Conservation (phyloP, 371 early-diverging fungal species). For the Lichtheimia corymbifera region DNA sequence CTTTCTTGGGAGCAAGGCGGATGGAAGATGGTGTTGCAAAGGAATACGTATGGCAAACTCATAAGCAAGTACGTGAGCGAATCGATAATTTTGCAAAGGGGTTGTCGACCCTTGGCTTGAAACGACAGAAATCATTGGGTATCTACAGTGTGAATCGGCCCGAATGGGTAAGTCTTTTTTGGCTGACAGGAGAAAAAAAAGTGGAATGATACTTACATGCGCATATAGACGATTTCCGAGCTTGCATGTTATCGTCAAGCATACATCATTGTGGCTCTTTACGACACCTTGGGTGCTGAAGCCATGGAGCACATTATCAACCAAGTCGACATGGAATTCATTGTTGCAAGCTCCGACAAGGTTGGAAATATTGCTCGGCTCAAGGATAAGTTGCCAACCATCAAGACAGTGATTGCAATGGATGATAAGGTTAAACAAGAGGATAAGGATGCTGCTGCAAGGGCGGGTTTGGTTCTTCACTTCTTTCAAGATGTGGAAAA, state of each 20-base stretch:
- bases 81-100: conserved; percentile 68
- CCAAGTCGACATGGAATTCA: conserved; percentile 68
- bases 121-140: conserved; percentile 56
- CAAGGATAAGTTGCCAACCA: conserved; percentile 49
- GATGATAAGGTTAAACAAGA: conserved; percentile 56
- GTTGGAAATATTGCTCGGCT: conserved; percentile 65
- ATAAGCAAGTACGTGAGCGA: conserved; percentile 50
- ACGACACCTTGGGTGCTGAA: conserved; percentile 84
- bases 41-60: conserved; percentile 68
- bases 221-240: conserved; percentile 69
- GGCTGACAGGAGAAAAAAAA: neutral
- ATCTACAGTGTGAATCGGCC: conserved; percentile 85
- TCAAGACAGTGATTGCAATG: conserved; percentile 79
- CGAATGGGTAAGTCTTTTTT: conserved; percentile 77
- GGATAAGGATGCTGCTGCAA: conserved; percentile 28
- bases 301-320: conserved; percentile 79
- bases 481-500: conserved; percentile 66
- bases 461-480: conserved; percentile 44
- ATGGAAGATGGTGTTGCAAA: conserved; percentile 53
- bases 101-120: conserved; percentile 43
- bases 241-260: conserved; percentile 66
- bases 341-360: conserved; percentile 84
- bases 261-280: conserved; percentile 79
- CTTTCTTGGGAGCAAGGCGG: conserved; percentile 61
- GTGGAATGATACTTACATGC: neutral